These are phyloP conservation scores for Flaveria trinervia DNA, from an alignment of 129 eudicot species.

Conservation along the genomic window DNA sequence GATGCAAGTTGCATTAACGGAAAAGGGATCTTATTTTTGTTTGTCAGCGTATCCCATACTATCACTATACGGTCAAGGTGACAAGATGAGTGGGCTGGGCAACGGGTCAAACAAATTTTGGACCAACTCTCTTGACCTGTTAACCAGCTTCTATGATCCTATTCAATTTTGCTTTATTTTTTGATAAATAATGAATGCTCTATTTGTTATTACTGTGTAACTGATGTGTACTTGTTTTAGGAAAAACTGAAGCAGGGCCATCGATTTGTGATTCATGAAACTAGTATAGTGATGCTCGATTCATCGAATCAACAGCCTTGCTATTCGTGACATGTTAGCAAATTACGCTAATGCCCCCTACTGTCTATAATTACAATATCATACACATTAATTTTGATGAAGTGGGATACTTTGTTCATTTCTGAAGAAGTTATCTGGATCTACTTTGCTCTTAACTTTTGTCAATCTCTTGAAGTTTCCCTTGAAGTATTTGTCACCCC, in stretches of 20 bases:
- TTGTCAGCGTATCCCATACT: too few species aligned
- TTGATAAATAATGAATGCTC: not conserved
- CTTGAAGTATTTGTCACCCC: constrained; percentile 58
- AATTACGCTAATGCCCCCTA: constrained; percentile 3
- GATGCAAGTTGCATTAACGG: not conserved
- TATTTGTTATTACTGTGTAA: not conserved
- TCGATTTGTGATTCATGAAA: not conserved
- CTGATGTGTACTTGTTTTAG: not conserved
- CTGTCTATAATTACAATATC: not conserved
- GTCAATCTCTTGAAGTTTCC: constrained; percentile 55
- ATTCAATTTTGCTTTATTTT: not conserved
- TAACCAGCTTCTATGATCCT: too few species aligned
- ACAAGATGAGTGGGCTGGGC: not conserved
- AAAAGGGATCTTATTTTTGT: too few species aligned
- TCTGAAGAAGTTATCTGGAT: constrained; percentile 48
- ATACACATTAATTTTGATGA: not conserved
- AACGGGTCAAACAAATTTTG: not conserved
- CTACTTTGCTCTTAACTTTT: constrained; percentile 43
- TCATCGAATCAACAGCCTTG: not conserved
- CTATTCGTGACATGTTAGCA: not conserved
- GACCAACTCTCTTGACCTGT: not conserved
- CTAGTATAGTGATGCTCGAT: not conserved
- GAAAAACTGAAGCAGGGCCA: not conserved
- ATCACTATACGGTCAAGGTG: not conserved
- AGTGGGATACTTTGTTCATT: constrained; percentile 57